Percentiles rank a stretch among this genome's conserved stretches.
These are phyloP conservation scores for Puccinellia tenuiflora DNA, from an alignment of 176 grass and related monocot species.

Conservation along the genomic window DNA sequence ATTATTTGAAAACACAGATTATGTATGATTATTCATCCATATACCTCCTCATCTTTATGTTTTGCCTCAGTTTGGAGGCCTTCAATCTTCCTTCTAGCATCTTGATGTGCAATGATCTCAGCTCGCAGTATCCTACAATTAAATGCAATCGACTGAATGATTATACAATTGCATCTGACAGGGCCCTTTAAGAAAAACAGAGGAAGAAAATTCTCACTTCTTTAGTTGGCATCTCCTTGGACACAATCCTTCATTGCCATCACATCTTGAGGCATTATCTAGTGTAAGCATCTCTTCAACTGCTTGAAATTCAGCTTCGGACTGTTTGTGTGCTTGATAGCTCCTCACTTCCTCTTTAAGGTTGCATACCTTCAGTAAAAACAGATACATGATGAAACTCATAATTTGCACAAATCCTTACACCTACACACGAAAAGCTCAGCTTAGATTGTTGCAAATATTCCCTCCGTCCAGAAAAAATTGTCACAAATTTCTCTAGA, in stretches of 20 bases:
- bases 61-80: conserved; percentile 45
- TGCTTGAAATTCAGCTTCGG: conserved; percentile 39
- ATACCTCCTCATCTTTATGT: conserved; percentile 77
- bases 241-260: conserved; percentile 22
- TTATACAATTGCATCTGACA: neutral
- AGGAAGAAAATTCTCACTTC: conserved; percentile 32
- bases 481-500: no score
- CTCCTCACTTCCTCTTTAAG: conserved; percentile 82
- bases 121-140: conserved; percentile 29
- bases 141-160: conserved; percentile 3
- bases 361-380: conserved; percentile 53
- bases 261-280: conserved; percentile 42
- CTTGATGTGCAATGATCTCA: conserved; percentile 50
- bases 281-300: conserved; percentile 27
- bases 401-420: conserved; percentile 6
- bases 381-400: neutral
- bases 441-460: neutral
- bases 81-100: conserved; percentile 54
- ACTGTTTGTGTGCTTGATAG: conserved; percentile 52
- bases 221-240: conserved; percentile 16
- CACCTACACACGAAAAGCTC: conserved; percentile 5
- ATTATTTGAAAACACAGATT: conserved; percentile 16
- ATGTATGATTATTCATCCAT: neutral
- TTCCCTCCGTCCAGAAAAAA: no score
- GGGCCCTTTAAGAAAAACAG: neutral